Base-by-base conservation (phyloP, 352 stramenopile genomes). In the Phytophthora citrophthora region DNA sequence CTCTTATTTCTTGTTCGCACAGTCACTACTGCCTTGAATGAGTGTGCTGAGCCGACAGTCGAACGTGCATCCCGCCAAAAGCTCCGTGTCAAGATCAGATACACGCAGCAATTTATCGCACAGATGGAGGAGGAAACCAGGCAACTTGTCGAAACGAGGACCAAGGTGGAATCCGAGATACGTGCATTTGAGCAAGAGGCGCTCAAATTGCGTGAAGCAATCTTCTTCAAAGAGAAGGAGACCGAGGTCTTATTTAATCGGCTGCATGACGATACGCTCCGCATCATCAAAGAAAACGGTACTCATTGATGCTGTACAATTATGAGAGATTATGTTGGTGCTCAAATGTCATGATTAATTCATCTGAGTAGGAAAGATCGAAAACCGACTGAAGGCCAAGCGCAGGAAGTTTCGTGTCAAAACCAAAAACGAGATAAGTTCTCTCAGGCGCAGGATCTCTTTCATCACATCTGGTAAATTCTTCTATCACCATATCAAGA, bases 341-440 rank as follows among this genome's bases (percentile, higher is more conserved):
- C 39, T 64, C 36, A 43, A 29, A 23, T 18, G 13, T 11, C 26
- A 24, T 36, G 15, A 2, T 11, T 36, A 7, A 6, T 51, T 24
- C 4, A 31, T 39, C 16, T 48, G 2, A 44, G 4, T 52, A 87
- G 78, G 59, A 53, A 72, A 73, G 18, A 48, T 76, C 9, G 59
- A 75, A 45, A 32, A 47, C 15, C 83, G 83, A 39, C 46, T 87
- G 18, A 82, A 83, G 32, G 50, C 54, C 4, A 83, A 87, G 47
- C 64, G 71, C 32, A 83, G 70, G 38, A 85, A 76, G 26, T 73
- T 75, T 58, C 70, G 73, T 2, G 44, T 71, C 15, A 81, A 83
- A 50, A 70, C 64, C 7, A 82, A 77, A 34, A 79, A 82, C 39
- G 73, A 87, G 50, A 77, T 80, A 29, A 61, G 50, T 36, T 85